Conservation (phyloP, 2,329 filamentous ascomycete species). For the Trichoderma harzianum region DNA sequence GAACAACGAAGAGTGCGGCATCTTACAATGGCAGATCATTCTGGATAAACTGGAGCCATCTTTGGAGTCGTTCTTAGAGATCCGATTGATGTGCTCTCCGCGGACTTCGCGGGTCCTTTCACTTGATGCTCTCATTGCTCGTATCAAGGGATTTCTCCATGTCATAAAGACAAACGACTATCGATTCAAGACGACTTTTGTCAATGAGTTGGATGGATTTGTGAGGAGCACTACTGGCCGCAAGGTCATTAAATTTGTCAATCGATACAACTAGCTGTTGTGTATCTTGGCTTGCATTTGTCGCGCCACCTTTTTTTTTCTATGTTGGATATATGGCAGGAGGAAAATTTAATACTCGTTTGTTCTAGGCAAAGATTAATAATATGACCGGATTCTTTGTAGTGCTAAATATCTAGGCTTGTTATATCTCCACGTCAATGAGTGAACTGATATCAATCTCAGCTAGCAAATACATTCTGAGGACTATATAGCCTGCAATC, state of each 20-base stretch:
- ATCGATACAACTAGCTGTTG: conserved; percentile 33
- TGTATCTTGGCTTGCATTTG: neutral
- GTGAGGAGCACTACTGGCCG: conserved; percentile 25
- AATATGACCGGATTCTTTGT: neutral
- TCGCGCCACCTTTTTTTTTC: neutral
- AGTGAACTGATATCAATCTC: neutral
- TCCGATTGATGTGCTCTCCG: conserved; percentile 27
- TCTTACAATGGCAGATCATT: conserved; percentile 44
- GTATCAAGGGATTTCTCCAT: conserved; percentile 24
- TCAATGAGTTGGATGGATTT: conserved; percentile 35
- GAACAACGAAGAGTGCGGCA: conserved; percentile 23
- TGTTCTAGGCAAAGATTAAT: neutral
- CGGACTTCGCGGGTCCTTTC: neutral
- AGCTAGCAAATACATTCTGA: neutral
- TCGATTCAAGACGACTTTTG: conserved; percentile 31
- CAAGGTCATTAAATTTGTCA: conserved; percentile 31
- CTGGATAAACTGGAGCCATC: conserved; percentile 29
- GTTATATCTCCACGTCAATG: too few species aligned
- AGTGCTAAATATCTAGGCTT: neutral
- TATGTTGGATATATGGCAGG: neutral
- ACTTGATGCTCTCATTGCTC: conserved; percentile 23
- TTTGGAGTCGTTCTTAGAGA: conserved; percentile 26
- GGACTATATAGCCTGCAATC: neutral
- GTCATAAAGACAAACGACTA: conserved; percentile 30
- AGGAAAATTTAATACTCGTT: neutral